Evolutionary conservation across 345 rosid species (phyloP), one percentile per base, ranked within the genome.

Genomic region (Hibiscus syriacus): DNA sequence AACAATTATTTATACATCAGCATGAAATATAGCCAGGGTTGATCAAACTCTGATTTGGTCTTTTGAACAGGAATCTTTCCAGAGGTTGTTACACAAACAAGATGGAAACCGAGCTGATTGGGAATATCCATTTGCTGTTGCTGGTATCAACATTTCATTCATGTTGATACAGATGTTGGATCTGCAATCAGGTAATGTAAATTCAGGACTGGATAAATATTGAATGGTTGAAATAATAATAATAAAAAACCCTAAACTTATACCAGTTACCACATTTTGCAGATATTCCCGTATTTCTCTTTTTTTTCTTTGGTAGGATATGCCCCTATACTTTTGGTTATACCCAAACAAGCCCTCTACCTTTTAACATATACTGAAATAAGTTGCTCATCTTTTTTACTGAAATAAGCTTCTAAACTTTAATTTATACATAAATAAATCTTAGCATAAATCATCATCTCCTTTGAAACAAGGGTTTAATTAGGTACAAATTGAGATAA

Each of bases 71-170:
- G 92, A 80, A 50, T 73, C 90, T 10, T 94, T 94, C 76, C 95
- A 80, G 27, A 86, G 90, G 53, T 69, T 91, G 84, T 80, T 94
- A 79, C 85, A 85, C 77, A 94, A 94, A 77, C 66, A 74, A 82
- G 99, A 94, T 36, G 99, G 99, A 70, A 81, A 39, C 12, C 79
- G 98, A 80, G 92, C 93, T 6, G 98, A 85, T 59, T 94, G 99
- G 99, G 99, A 94, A 78, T 94, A 94, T 81, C 99, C 99, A 5
- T 94, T 94, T 54, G 96, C 98, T 9, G 99, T 91, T 8, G 98
- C 99, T 73, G 99, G 99, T 45, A 80, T 94, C 79, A 91, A 91
- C 73, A 84, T 94, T 61, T 94, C 99, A n/a, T 94, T 94, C 77
- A 87, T 83, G 92, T 71, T 91, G 76, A 85, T 79, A 22, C 95